Evolutionary conservation across 1,284 basidiomycete genomes (phyloP).

Genomic region (Butyriboletus appendiculatus): DNA sequence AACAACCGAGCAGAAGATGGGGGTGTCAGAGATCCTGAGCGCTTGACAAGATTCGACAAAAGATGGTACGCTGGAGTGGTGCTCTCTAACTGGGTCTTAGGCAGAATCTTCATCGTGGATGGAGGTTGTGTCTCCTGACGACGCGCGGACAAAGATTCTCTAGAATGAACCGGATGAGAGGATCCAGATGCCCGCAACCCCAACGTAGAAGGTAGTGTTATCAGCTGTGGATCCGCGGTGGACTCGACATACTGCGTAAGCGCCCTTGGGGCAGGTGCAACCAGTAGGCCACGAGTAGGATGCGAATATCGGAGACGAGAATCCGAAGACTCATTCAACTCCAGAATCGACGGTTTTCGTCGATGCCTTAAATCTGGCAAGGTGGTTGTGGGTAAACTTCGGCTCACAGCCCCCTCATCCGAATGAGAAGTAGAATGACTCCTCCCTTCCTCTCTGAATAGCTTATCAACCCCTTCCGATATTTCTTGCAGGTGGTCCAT

Average conservation of each 20-base stretch:
- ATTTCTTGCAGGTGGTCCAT: constrained; percentile 69
- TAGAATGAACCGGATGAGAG: constrained; percentile 32
- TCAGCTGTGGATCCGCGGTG: constrained; percentile 48
- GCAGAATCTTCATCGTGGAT: constrained; percentile 26
- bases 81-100: constrained; percentile 39
- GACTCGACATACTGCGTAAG: constrained; percentile 71
- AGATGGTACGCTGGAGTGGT: constrained; percentile 58
- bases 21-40: constrained; percentile 37
- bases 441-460: constrained; percentile 41
- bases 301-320: constrained; percentile 51
- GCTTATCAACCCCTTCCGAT: constrained; percentile 55
- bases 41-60: constrained; percentile 52
- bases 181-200: constrained; percentile 54
- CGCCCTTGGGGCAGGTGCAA: constrained; percentile 69
- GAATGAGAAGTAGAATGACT: constrained; percentile 2
- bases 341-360: constrained; percentile 51
- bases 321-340: constrained; percentile 36
- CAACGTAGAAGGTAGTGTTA: constrained; percentile 68
- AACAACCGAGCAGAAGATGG: constrained; percentile 35
- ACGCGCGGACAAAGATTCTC: constrained; percentile 1
- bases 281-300: constrained; percentile 51
- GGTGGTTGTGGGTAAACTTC: constrained; percentile 50
- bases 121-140: constrained; percentile 10
- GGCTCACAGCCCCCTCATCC: constrained; percentile 45
- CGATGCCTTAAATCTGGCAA: constrained; percentile 33